Evolutionary conservation across 1,139 yeast species (phyloP).

Genomic region (Meyerozyma elateridarum): DNA sequence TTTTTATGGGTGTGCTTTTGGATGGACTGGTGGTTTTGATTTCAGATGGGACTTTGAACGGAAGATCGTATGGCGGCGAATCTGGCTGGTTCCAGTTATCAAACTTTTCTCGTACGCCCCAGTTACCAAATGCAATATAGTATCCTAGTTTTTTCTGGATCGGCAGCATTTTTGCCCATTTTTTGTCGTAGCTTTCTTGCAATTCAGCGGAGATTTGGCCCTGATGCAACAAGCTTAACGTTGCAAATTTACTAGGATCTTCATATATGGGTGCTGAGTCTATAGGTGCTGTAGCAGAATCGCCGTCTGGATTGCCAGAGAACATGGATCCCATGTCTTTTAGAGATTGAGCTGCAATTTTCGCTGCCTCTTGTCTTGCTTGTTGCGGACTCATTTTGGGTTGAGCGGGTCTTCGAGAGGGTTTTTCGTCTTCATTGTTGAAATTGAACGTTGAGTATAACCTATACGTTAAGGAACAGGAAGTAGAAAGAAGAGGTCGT

Average conservation of each 20-base stretch:
- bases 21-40: slow-evolving; percentile 20
- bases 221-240: slow-evolving; percentile 49
- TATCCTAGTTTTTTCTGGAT: slow-evolving; percentile 49
- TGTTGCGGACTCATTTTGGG: slow-evolving; percentile 14
- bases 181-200: slow-evolving; percentile 45
- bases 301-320: slow-evolving; percentile 23
- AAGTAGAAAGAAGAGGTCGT: no score
- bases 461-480: no score
- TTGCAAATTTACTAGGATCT: slow-evolving; percentile 41
- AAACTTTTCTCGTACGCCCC: slow-evolving; percentile 61
- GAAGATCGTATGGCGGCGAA: slow-evolving; percentile 48
- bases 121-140: slow-evolving; percentile 57
- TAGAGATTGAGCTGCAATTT: slow-evolving; percentile 38
- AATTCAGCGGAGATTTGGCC: slow-evolving; percentile 54
- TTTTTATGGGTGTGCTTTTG: slow-evolving; percentile 20
- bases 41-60: slow-evolving; percentile 44
- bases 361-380: slow-evolving; percentile 31
- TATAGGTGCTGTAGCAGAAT: slow-evolving; percentile 45
- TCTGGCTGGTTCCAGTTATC: slow-evolving; percentile 35
- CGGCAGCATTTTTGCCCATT: slow-evolving; percentile 44
- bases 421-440: slow-evolving; percentile 4
- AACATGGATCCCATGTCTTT: slow-evolving; percentile 40
- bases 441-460: slow-evolving; percentile 1
- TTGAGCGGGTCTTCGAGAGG: not conserved
- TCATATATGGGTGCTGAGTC: slow-evolving; percentile 49